phyloP scores from a whole-genome alignment of 169 alveolate species.

The Plasmodium blacklocki region DNA sequence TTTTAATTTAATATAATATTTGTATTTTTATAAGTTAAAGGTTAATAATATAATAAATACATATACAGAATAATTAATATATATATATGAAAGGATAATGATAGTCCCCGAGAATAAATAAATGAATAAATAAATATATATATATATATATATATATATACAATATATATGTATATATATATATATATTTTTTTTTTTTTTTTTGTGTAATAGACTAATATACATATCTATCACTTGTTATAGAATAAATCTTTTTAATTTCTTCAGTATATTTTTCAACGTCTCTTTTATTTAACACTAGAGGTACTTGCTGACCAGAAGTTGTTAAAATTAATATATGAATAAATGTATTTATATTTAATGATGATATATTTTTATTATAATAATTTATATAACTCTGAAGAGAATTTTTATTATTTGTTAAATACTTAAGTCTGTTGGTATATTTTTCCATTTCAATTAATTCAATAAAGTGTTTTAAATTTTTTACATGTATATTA shows the following conservation, averaged over 20 bases:
- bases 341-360: background rate
- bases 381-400: background rate
- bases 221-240: background rate
- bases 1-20: background rate
- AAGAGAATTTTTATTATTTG: background rate
- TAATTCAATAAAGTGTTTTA: conserved; percentile 78
- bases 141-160: background rate
- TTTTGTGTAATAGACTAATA: background rate
- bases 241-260: background rate
- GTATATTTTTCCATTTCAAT: conserved; percentile 1
- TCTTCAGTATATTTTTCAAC: background rate
- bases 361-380: background rate
- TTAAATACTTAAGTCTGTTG: background rate
- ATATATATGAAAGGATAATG: background rate
- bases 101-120: background rate
- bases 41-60: background rate
- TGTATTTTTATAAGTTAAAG: background rate
- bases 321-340: conserved; percentile 10
- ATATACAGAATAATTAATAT: background rate
- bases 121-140: background rate
- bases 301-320: conserved; percentile 6
- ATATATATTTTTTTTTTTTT: no score
- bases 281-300: conserved; percentile 14
- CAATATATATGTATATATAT: background rate
- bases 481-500: conserved; percentile 64